phyloP scores from a whole-genome alignment of 2,329 filamentous ascomycete species.

The Rutstroemia sp. region DNA sequence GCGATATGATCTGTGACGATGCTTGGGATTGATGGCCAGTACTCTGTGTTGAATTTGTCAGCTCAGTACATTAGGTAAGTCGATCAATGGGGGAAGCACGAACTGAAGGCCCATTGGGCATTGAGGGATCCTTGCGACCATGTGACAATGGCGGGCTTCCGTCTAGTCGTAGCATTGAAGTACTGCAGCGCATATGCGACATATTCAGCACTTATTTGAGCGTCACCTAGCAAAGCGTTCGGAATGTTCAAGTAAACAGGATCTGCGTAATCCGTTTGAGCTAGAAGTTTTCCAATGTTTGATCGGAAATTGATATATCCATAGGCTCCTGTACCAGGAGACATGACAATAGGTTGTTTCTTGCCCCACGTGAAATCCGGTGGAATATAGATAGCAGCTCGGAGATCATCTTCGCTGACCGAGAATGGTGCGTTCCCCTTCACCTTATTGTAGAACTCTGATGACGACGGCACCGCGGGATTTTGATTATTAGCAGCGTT shows the following conservation, averaged over 20 bases:
- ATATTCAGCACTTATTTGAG: conserved; percentile 46
- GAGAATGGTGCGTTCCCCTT: conserved; percentile 40
- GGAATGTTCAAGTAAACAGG: conserved; percentile 51
- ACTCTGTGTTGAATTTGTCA: conserved; percentile 28
- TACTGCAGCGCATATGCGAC: conserved; percentile 53
- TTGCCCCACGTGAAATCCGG: conserved; percentile 39
- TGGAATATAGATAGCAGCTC: conserved; percentile 46
- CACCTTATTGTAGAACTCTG: conserved; percentile 20
- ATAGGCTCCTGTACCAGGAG: conserved; percentile 45
- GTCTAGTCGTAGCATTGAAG: conserved; percentile 33
- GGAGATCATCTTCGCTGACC: conserved; percentile 38
- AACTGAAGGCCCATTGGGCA: conserved; percentile 46
- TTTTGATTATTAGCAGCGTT: not conserved
- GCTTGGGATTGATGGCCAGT: conserved; percentile 44
- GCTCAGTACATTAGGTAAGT: not conserved
- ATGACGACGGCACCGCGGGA: not conserved
- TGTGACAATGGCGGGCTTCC: conserved; percentile 39
- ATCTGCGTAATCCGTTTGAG: conserved; percentile 36
- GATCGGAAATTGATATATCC: conserved; percentile 31
- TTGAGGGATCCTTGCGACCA: conserved; percentile 50
- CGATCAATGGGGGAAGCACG: not conserved
- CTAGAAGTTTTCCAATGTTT: conserved; percentile 43
- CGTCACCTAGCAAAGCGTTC: conserved; percentile 37
- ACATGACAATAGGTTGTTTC: conserved; percentile 42
- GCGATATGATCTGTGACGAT: conserved; percentile 43